Conservation (phyloP, 2,329 filamentous ascomycete genomes). For the Tolypocladium ophioglossoides region DNA sequence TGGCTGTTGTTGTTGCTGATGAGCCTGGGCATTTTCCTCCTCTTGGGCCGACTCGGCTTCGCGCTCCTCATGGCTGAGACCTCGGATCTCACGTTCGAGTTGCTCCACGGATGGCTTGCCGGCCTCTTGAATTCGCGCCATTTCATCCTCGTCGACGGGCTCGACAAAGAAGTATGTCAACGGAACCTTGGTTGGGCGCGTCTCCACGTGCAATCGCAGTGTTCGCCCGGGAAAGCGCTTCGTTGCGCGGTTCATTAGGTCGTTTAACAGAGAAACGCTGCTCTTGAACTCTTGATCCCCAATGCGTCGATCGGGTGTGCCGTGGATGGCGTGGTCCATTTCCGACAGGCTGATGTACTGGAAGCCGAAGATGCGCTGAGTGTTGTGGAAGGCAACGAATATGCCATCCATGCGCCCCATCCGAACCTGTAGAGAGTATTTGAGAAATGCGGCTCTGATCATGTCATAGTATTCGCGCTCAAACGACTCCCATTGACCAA, state of each 20-base stretch:
- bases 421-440: slow-evolving; percentile 91
- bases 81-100: slow-evolving; percentile 55
- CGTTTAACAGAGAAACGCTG: slow-evolving; percentile 69
- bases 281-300: slow-evolving; percentile 81
- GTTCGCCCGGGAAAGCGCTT: slow-evolving; percentile 64
- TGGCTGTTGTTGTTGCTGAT: slow-evolving; percentile 5
- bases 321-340: slow-evolving; percentile 87
- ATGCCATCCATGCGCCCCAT: slow-evolving; percentile 99
- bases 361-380: slow-evolving; percentile 90
- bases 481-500: slow-evolving; percentile 79
- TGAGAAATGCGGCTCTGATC: slow-evolving; percentile 87
- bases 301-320: slow-evolving; percentile 51
- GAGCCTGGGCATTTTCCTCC: slow-evolving; percentile 9
- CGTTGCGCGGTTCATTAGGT: slow-evolving; percentile 66
- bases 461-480: slow-evolving; percentile 96
- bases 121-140: slow-evolving; percentile 61
- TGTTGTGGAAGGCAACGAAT: slow-evolving; percentile 94
- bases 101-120: slow-evolving; percentile 54
- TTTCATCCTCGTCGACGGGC: slow-evolving; percentile 64
- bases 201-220: slow-evolving; percentile 74
- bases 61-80: slow-evolving; percentile 26
- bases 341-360: slow-evolving; percentile 83
- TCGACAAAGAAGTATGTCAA: slow-evolving; percentile 88
- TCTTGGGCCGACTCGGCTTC: slow-evolving; percentile 11
- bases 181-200: slow-evolving; percentile 46